Conservation (phyloP, 106 monocot species). For the Posidonia australis region DNA sequence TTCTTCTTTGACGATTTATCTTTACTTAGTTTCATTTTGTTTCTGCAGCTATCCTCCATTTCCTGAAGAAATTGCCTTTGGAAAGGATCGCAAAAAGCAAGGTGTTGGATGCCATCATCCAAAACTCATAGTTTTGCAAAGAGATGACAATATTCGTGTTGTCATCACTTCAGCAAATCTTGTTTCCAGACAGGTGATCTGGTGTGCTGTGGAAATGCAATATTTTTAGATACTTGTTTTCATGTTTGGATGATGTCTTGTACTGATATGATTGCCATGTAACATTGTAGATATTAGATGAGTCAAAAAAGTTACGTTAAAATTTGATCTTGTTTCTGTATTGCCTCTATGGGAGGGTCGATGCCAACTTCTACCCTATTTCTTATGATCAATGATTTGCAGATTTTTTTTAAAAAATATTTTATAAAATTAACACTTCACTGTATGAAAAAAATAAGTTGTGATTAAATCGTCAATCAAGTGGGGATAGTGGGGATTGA, state of each 20-base stretch:
- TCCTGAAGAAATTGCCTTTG: constrained; percentile 80
- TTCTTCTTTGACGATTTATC: not conserved
- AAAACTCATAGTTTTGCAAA: constrained; percentile 69
- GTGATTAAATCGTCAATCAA: too few species aligned
- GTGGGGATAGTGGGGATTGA: too few species aligned
- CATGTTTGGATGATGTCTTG: not conserved
- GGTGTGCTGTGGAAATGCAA: not conserved
- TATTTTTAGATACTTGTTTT: not conserved
- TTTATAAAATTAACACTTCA: too few species aligned
- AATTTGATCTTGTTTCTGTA: too few species aligned
- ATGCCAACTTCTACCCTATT: too few species aligned
- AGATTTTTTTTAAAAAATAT: too few species aligned
- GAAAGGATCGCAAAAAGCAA: constrained; percentile 52
- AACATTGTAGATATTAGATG: too few species aligned
- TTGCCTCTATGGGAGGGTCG: too few species aligned
- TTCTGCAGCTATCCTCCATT: constrained; percentile 59
- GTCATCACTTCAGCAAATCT: constrained; percentile 82
- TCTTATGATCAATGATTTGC: too few species aligned
- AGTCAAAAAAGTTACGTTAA: too few species aligned
- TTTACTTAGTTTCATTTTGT: not conserved
- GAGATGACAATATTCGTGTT: constrained; percentile 53
- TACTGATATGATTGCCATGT: not conserved
- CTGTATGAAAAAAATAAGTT: too few species aligned
- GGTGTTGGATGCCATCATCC: constrained; percentile 94
- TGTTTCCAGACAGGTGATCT: constrained; percentile 63